Evolutionary conservation across 208 protist genomes (phyloP).

Genomic region (Plasmodiophora brassicae): DNA sequence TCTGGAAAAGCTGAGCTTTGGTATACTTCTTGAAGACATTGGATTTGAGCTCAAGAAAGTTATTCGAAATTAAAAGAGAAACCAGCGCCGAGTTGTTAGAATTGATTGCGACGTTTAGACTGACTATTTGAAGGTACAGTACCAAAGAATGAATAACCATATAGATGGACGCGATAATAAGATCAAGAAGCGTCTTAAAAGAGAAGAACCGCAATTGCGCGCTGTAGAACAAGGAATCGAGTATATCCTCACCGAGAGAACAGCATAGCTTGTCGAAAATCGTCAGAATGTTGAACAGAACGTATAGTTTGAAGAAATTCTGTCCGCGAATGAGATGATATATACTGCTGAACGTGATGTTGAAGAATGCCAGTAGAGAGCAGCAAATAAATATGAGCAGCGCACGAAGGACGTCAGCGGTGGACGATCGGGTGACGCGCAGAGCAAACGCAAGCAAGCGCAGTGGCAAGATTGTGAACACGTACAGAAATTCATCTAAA

Average conservation of each 20-base stretch:
- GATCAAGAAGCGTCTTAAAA: not conserved
- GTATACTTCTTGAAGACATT: constrained; percentile 67
- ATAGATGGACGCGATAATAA: constrained; percentile 18
- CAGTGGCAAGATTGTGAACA: not conserved
- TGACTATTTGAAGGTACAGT: constrained; percentile 69
- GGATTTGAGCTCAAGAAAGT: constrained; percentile 83
- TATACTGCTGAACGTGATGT: constrained; percentile 63
- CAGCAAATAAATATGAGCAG: constrained; percentile 45
- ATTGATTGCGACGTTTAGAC: constrained; percentile 84
- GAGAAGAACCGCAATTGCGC: not conserved
- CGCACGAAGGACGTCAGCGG: not conserved
- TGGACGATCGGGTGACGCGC: not conserved
- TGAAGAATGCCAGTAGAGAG: constrained; percentile 43
- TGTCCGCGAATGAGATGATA: constrained; percentile 78
- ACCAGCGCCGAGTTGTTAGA: constrained; percentile 75
- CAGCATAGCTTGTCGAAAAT: constrained; percentile 76
- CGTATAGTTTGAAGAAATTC: constrained; percentile 82
- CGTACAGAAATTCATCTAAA: constrained; percentile 3
- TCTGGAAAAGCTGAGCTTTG: constrained; percentile 70
- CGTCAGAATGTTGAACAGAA: constrained; percentile 85
- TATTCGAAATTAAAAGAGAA: constrained; percentile 81
- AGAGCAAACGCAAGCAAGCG: not conserved
- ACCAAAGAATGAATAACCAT: constrained; percentile 68
- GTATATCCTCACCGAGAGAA: constrained; percentile 78
- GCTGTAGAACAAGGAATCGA: constrained; percentile 71